A percentile compares a stretch with the other conserved stretches of the same genome.
Conservation (phyloP, 768 basidiomycete genomes). For the Cystofilobasidium ferigula region DNA sequence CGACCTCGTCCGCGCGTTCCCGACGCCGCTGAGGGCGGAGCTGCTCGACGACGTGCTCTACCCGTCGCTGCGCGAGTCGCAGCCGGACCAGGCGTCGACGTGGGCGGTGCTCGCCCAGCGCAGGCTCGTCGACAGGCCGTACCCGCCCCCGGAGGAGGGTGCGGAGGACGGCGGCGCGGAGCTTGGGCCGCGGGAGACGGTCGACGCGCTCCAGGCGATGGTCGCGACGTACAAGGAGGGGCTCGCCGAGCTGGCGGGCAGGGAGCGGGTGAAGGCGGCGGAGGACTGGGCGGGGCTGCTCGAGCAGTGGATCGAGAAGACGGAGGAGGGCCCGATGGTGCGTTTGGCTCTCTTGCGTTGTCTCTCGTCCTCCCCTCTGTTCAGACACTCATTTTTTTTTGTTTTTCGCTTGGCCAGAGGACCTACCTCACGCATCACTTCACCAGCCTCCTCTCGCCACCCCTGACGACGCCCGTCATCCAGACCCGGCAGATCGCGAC, state of each 20-base stretch:
- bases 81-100: conserved; percentile 26
- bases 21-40: conserved; percentile 33
- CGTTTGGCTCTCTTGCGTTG: neutral
- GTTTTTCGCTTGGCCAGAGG: neutral
- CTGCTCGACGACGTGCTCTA: conserved; percentile 32
- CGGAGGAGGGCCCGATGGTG: conserved; percentile 21
- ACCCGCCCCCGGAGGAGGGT: conserved; percentile 28
- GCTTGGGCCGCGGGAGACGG: neutral
- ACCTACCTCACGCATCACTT: conserved; percentile 18
- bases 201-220: conserved; percentile 18
- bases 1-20: conserved; percentile 33
- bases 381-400: neutral
- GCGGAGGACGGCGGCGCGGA: neutral
- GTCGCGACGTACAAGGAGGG: conserved; percentile 19
- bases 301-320: conserved; percentile 5
- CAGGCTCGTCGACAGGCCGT: conserved; percentile 35
- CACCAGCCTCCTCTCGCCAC: conserved; percentile 17
- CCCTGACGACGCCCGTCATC: conserved; percentile 14
- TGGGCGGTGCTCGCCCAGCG: conserved; percentile 31
- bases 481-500: conserved; percentile 14
- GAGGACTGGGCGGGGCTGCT: conserved; percentile 9
- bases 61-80: conserved; percentile 27
- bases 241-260: conserved; percentile 9
- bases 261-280: conserved; percentile 11
- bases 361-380: neutral